These are phyloP conservation scores for Lodderomyces metapsilosis DNA, from an alignment of 1,139 yeast genomes.

Conservation along the genomic window DNA sequence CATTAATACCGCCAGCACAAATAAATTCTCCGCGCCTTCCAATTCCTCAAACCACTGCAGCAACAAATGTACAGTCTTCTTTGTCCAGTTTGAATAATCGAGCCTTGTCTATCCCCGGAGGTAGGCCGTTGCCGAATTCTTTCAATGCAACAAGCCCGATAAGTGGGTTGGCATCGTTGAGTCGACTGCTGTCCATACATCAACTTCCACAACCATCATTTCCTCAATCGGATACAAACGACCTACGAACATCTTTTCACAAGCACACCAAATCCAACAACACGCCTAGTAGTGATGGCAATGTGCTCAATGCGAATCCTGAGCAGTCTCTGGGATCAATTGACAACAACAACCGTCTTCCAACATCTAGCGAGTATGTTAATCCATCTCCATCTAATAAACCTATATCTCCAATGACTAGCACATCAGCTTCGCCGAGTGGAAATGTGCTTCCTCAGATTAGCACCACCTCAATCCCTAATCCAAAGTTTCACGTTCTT, in stretches of 20 bases:
- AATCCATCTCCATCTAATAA: constrained; percentile 3
- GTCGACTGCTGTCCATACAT: constrained; percentile 4
- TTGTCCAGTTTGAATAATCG: neutral
- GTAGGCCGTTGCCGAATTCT: neutral
- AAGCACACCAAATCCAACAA: constrained; percentile 1
- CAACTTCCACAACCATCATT: constrained; percentile 4
- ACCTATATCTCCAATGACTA: constrained; percentile 4
- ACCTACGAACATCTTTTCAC: neutral
- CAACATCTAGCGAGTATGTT: constrained; percentile 1
- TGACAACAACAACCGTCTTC: neutral
- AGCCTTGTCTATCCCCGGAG: neutral
- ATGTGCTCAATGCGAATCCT: neutral
- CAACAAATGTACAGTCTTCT: neutral
- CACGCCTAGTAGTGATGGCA: neutral
- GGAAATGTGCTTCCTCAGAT: constrained; percentile 3
- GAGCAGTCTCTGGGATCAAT: neutral
- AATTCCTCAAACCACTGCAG: constrained; percentile 12
- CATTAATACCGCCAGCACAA: neutral
- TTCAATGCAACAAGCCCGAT: constrained; percentile 2
- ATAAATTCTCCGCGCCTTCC: constrained; percentile 11
- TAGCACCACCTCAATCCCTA: constrained; percentile 31
- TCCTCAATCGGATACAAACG: neutral
- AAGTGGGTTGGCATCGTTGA: neutral
- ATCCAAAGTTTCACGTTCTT: constrained; percentile 63
- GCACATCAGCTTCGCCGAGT: constrained; percentile 3